Conservation (phyloP, 1,284 basidiomycete species). For the Wallemia ichthyophaga region DNA sequence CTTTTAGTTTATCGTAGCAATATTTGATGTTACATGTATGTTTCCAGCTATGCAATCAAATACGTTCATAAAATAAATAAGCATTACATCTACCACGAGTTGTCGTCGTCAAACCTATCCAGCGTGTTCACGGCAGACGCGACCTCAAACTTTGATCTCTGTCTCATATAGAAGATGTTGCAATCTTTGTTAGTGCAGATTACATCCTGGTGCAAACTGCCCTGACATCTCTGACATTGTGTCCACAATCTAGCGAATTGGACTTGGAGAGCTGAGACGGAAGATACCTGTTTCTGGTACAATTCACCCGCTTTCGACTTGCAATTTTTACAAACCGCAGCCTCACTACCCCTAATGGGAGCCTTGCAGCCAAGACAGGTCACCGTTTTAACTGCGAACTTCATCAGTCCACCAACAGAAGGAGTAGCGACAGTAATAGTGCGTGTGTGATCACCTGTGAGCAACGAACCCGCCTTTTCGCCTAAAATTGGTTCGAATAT, state of each 20-base stretch:
- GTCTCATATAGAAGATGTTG: constrained; percentile 91
- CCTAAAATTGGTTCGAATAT: constrained; percentile 95
- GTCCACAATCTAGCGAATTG: constrained; percentile 84
- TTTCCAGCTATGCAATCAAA: too few species aligned
- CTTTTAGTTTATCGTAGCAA: neutral
- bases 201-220: constrained; percentile 84
- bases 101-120: constrained; percentile 39
- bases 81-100: constrained; percentile 9
- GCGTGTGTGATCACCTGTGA: neutral
- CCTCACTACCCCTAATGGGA: constrained; percentile 41
- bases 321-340: constrained; percentile 80
- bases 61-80: neutral
- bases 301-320: constrained; percentile 49
- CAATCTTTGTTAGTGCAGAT: constrained; percentile 90
- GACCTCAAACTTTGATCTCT: constrained; percentile 85
- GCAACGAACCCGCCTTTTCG: constrained; percentile 48
- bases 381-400: constrained; percentile 73
- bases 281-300: constrained; percentile 55
- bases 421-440: constrained; percentile 37
- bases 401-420: constrained; percentile 79
- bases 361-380: constrained; percentile 86
- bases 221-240: constrained; percentile 84
- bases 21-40: neutral
- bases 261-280: constrained; percentile 48
- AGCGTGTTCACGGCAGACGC: constrained; percentile 44